Evolutionary conservation across 768 basidiomycete species (phyloP), one percentile per base, ranked within the genome.

Genomic region (Termitomyces sp.): DNA sequence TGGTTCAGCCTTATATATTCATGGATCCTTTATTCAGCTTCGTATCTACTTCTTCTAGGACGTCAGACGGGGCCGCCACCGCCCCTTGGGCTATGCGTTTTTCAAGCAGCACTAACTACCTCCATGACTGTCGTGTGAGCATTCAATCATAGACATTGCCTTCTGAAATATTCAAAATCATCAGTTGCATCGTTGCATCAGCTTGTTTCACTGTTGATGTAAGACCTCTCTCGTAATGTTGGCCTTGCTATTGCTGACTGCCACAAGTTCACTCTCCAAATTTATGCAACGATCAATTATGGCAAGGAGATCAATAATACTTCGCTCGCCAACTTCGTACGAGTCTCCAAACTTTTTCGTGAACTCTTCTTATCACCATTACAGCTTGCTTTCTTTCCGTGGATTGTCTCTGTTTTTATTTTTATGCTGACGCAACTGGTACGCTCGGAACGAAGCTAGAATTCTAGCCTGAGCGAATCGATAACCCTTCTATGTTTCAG

Each of bases 161-260:
- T n/a, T n/a, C n/a, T 20, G 3, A 53, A 18, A 18, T n/a, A 39
- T 26, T 41, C 4, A 53, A n/a, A 12, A n/a, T 24, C 3, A 20
- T 18, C 22, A 59, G 58, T 14, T 59, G 53, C 16, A 46, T 59
- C 18, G 26, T 55, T 5, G 47, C 46, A 26, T 55, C 46, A 7
- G 43, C 47, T 26, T 59, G 53, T 34, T 59, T 55, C 26, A 24
- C 53, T 43, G 47, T 51, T 8, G 58, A 57, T 26, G 52, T 54
- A 26, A n/a, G 12, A 12, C 20, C 22, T 55, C 34, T 12, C 12
- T 34, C 22, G 6, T 9, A 2, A 24, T n/a, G 24, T 44, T 8
- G 10, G 1, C 7, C 22, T 26, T 18, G 10, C 14, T 37, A 26
- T 4, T 10, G 9, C 13, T 32, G 16, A 29, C 20, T 32, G 13